A percentile compares a stretch with the other conserved stretches of the same genome.
Evolutionary conservation across 1,284 basidiomycete species (phyloP).

Genomic region (Apiotrichum sp.): DNA sequence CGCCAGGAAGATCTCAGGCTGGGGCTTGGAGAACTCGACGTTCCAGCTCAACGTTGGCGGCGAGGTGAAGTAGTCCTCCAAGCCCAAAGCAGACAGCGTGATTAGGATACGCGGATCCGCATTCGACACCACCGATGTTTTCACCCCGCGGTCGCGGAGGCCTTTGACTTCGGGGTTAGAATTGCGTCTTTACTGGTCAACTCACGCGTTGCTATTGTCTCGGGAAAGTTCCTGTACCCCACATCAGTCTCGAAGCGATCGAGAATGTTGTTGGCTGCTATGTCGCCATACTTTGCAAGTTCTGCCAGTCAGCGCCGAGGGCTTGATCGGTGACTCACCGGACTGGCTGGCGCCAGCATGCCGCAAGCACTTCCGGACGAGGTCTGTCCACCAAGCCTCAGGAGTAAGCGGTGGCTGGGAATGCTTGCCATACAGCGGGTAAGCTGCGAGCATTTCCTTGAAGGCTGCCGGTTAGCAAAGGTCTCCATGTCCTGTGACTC

Average conservation of each 20-base stretch:
- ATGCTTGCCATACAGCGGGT: conserved; percentile 42
- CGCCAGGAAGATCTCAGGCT: conserved; percentile 29
- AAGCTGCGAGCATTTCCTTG: conserved; percentile 26
- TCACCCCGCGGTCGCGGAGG: conserved; percentile 32
- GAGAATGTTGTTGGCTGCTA: conserved; percentile 27
- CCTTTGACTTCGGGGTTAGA: conserved; percentile 23
- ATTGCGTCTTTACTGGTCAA: not conserved
- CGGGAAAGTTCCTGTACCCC: conserved; percentile 44
- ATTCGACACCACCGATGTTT: conserved; percentile 43
- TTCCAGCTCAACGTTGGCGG: conserved; percentile 42
- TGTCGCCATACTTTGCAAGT: conserved; percentile 21
- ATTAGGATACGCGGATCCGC: conserved; percentile 41
- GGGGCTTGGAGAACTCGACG: conserved; percentile 41
- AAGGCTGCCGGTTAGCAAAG: conserved; percentile 27
- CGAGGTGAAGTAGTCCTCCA: conserved; percentile 31
- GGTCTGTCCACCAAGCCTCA: conserved; percentile 42
- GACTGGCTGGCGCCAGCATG: conserved; percentile 31
- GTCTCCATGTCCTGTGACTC: too few relatives aligned
- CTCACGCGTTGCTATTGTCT: conserved; percentile 35
- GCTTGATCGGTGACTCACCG: conserved; percentile 12
- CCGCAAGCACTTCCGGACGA: conserved; percentile 38
- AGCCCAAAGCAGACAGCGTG: conserved; percentile 33
- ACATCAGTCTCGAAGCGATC: conserved; percentile 39
- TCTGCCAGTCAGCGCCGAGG: conserved; percentile 12
- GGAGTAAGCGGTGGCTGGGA: conserved; percentile 34